Evolutionary conservation across 345 rosid genomes (phyloP), one percentile per base, ranked within the genome.

Genomic region (Punica granatum): DNA sequence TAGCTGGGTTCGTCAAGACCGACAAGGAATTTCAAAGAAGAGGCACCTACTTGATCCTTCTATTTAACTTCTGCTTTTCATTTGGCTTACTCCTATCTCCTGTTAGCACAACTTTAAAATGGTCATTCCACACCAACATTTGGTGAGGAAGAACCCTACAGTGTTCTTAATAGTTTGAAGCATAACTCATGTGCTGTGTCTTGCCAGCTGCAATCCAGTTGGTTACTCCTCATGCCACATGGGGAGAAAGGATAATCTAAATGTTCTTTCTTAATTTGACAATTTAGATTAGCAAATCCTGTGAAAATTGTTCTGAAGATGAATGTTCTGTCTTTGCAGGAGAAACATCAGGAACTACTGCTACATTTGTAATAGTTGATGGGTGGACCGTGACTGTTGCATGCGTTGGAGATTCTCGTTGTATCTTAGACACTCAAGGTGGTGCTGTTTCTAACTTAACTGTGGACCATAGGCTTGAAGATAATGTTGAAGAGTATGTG

Each of bases 381-480:
- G 86, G 92, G 49, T 88, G 98, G 98, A 90, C 95, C 33, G 91
- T 92, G 60, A 92, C 97, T 0, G 97, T 86, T 65, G 98, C 98
- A 25, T 90, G 88, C 49, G 98, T 92, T 72, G 98, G 98, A 31
- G 98, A 92, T 73, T 88, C 97, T 0, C 96, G 96, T 2, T 92
- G 98, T 74, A 77, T 90, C 71, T 81, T 92, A 51, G 96, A 90
- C 73, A 74, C 96, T 63, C 85, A 80, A 69, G 92, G 90, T 34
- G 84, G 93, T 66, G 78, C 76, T 3, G 84, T 92, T 78, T 83
- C 90, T n/a, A 72, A 76, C 69, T 82, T 92, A 67, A 90, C 96
- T 7, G 92, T 90, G 32, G 98, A 92, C 79, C 97, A 92, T 56
- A 85, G 96, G 72, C 96, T 90, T 46, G 95, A 92, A 77, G 96